Evolutionary conservation across 768 basidiomycete species (phyloP), one percentile per base, ranked within the genome.

Genomic region (Hortiboletus flavorubellus): DNA sequence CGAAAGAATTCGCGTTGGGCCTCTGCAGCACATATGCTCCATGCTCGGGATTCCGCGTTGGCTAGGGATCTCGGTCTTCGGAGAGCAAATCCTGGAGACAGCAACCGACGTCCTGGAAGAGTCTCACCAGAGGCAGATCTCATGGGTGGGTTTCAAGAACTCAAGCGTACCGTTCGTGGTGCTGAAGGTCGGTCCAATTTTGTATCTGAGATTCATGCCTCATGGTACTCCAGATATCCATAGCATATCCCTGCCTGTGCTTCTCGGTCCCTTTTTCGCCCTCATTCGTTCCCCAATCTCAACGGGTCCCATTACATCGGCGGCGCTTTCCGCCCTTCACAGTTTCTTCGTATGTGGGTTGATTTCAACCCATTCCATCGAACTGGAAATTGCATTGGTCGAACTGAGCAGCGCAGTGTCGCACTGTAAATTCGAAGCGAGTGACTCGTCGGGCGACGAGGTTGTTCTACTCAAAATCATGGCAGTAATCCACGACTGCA

Each of bases 1-100:
- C 90, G 96, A 71, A 93, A 94, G 77, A 98, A 98, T 74, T 93
- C 95, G 44, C 84, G 97, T 42, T 98, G 96, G 96, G 89, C 95
- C 16, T 84, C 89, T 12, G 81, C 82, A 43, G 81, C 80, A 29
- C 82, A 85, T 64, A 81, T 81, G 26, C 77, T 83, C 64, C 78
- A 79, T 41, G 73, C 81, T 47, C 78, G 82, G 59, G 87, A 87
- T 64, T 81, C 85, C 18, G 80, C 83, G 2, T 73, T 93, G 39
- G 88, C 88, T 45, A 86, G 78, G 64, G 87, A 85, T 63, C 81
- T 89, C 40, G 90, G 90, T 30, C 80, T 91, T 43, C 78, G 88
- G 47, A 80, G 87, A 62, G 78, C 84, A 9, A 79, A 75, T 26
- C 76, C 81, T 11, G 77, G 74, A 46, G 68, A 75, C 39, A 70